A percentile compares a stretch with the other conserved stretches of the same genome.
phyloP scores from a whole-genome alignment of 1,284 basidiomycete species.

The Moesziomyces aphidis region DNA sequence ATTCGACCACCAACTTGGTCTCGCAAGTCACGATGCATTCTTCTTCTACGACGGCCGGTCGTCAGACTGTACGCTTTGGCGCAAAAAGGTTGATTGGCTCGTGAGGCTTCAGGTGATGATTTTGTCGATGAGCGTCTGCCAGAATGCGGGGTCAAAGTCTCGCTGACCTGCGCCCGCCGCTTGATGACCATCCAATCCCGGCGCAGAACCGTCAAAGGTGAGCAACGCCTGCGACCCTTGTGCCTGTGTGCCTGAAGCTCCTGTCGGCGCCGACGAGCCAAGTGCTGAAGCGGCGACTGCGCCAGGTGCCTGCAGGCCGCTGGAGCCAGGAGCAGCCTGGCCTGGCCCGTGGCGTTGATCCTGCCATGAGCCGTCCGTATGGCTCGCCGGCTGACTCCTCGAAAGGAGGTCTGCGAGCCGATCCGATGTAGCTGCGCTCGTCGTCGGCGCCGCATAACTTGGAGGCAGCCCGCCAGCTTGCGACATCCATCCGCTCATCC shows the following conservation, averaged over 20 bases:
- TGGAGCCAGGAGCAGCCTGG: not conserved
- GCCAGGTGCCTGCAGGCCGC: not conserved
- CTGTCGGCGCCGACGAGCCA: slow-evolving; percentile 1
- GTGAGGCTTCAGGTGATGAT: slow-evolving; percentile 38
- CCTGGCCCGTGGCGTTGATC: slow-evolving; percentile 2
- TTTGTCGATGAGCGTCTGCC: slow-evolving; percentile 54
- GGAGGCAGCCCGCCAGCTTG: slow-evolving; percentile 12
- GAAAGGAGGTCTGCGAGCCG: slow-evolving; percentile 24
- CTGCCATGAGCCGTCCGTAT: slow-evolving; percentile 16
- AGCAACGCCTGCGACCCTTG: slow-evolving; percentile 12
- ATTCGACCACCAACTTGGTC: not conserved
- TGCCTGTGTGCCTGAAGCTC: slow-evolving; percentile 3
- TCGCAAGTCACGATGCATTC: slow-evolving; percentile 1
- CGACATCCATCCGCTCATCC: slow-evolving; percentile 29
- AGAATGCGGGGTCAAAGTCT: slow-evolving; percentile 48
- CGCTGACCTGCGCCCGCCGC: slow-evolving; percentile 9
- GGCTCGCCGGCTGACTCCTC: slow-evolving; percentile 10
- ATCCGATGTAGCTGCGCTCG: slow-evolving; percentile 6
- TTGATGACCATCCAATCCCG: slow-evolving; percentile 1
- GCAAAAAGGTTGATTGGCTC: not conserved
- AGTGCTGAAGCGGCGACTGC: slow-evolving; percentile 1
- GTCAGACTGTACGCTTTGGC: too few species aligned
- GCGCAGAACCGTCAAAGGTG: slow-evolving; percentile 15
- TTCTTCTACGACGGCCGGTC: not conserved
- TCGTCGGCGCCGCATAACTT: slow-evolving; percentile 11